Evolutionary conservation across 23 red algal genomes (phyloP).

Genomic region (Gracilaria domingensis): DNA sequence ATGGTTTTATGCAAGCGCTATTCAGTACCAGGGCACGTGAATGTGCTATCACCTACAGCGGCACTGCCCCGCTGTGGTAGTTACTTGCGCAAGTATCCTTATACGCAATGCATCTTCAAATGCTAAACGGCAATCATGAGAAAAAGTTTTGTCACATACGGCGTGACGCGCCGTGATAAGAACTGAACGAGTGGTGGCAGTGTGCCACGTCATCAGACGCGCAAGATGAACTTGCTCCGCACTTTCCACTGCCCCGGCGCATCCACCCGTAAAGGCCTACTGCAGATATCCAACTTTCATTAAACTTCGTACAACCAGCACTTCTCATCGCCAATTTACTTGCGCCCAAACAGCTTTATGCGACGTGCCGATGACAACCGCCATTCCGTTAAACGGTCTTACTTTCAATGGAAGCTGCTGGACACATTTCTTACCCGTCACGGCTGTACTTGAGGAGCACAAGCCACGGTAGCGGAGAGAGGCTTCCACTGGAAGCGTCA

Average conservation of each 20-base stretch:
- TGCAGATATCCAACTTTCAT: neutral
- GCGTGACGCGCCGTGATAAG: neutral
- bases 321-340: neutral
- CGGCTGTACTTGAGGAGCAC: neutral
- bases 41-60: too few relatives aligned
- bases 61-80: too few relatives aligned
- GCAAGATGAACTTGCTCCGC: neutral
- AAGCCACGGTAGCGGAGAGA: neutral
- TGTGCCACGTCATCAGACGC: neutral
- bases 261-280: neutral
- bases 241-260: conserved; percentile 21
- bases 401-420: neutral
- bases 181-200: conserved; percentile 1
- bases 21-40: too few relatives aligned
- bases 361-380: neutral
- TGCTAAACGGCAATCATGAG: too few relatives aligned
- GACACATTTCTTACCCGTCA: neutral
- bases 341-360: neutral
- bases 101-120: too few relatives aligned
- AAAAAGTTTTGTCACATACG: neutral
- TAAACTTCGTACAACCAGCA: neutral
- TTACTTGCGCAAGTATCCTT: too few relatives aligned
- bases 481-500: conserved; percentile 16
- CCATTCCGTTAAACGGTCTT: neutral
- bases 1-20: too few relatives aligned